Base-by-base conservation (phyloP, 352 stramenopile genomes). In the Phytophthora ramorum region DNA sequence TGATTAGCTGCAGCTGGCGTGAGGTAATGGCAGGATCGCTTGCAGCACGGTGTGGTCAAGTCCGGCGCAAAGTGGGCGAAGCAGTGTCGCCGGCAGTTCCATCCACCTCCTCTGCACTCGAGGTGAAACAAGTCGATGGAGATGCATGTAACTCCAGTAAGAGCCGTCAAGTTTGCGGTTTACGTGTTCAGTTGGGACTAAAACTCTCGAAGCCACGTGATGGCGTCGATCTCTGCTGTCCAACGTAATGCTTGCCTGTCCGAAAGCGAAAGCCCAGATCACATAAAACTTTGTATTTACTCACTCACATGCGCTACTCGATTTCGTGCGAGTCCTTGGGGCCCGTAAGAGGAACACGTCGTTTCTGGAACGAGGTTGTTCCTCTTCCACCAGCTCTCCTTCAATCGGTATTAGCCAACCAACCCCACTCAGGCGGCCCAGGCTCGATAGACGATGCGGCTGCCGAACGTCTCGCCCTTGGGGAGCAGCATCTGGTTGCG, bases 401-500 rank as follows among this genome's bases (percentile, higher is more conserved):
- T 3, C 26, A 32, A 32, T 32, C 26, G 26, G 4, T 7, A 24
- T 24, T 24, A 24, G 22, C 22, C 22, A 24, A 24, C 1, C 22
- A 30, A 30, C 19, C 32, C 9, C 22, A 3, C 28, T 45, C 75
- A 73, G 0, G 46, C 51, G 3, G 48, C 47, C 65, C 58, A 73
- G 7, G 65, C 65, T 17, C 65, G 65, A 30, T 69, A 73, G 19
- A 73, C 65, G 26, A 73, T 73, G 38, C 65, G 65, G 22, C 58
- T 69, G 17, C 65, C 65, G 30, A 73, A 73, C 14, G 63, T 73
- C 46, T 73, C 58, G 28, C 65, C 58, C 45, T 69, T 73, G 38
- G 58, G 65, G 40, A 73, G 45, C 58, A 73, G 65, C 65, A 73
- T 73, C 52, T 73, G 65, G 46, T 59, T 69, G 17, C 65, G 51